Percentiles rank a stretch among this genome's conserved stretches.
phyloP scores from a whole-genome alignment of 345 rosid genomes.

The Dimocarpus longan region DNA sequence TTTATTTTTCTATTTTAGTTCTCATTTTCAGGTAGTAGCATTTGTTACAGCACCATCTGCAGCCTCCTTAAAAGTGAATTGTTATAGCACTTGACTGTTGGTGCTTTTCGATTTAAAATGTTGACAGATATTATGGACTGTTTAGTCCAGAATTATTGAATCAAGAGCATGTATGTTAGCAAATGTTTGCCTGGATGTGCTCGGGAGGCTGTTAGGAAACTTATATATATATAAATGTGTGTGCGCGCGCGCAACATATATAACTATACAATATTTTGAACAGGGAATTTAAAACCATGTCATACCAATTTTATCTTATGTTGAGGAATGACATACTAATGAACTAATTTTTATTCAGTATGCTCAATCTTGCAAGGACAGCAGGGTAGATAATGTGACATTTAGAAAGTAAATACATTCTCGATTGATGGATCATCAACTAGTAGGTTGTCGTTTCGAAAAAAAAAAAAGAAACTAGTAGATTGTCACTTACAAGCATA shows the following conservation, averaged over 20 bases:
- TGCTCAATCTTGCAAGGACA: too few relatives aligned
- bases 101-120: background rate
- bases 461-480: background rate
- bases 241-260: too few relatives aligned
- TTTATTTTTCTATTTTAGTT: background rate
- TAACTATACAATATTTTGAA: too few relatives aligned
- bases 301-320: too few relatives aligned
- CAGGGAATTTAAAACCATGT: too few relatives aligned
- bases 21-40: background rate
- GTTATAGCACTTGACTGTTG: background rate
- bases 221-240: too few relatives aligned
- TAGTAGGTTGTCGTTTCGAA: background rate
- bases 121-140: background rate
- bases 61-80: background rate
- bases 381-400: too few relatives aligned
- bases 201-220: too few relatives aligned
- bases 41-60: background rate
- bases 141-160: too few relatives aligned
- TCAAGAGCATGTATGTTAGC: background rate
- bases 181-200: background rate
- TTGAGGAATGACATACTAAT: too few relatives aligned
- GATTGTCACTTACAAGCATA: background rate
- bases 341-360: too few relatives aligned
- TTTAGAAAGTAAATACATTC: too few relatives aligned
- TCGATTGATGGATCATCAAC: background rate